Base-by-base conservation (phyloP, 371 early-diverging fungal species). In the Apophysomyces ossiformis region DNA sequence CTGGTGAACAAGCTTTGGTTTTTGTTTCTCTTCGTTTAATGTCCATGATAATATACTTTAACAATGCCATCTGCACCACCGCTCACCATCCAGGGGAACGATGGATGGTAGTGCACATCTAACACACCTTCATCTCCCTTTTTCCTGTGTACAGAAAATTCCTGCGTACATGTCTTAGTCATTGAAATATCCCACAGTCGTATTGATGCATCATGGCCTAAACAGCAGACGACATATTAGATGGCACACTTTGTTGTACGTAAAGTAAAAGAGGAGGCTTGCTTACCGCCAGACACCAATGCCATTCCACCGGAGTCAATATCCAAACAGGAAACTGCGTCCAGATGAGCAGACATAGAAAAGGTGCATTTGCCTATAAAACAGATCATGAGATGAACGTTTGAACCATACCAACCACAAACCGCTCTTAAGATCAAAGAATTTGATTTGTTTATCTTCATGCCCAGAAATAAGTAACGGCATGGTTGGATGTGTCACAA, bases 71-170 rank as follows among this genome's bases (percentile, higher is more conserved):
- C 95, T 4, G 93, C 93, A 11, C 95, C 95, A 57, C 89, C 91
- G 44, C 88, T 87, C 6, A 90, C 89, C 75, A 94, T 67, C 75
- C 89, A 86, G n/a, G 84, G 85, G 39, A 81, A 70, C 16, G 82
- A 69, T 12, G 79, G 85, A 67, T 93, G 93, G 72, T 86, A 93
- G 56, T 85, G 80, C 8, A 87, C 87, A 38, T 75, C 72, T 68
- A 90, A 83, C 2, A 96, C 91, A 35, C 92, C 93, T 74, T 94
- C 94, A 68, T 91, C 89, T 36, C 86, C 85, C 73, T 93, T 92
- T 64, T 82, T 81, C 21, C 93, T 75, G 67, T 94, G 94, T 0
- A 92, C 85, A 21, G 89, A 84, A 66, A 92, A 88, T 71, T 93
- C 93, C 71, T 94, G 93, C 16, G 91, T 66, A 76, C 92, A 93